phyloP scores from a whole-genome alignment of 1,284 basidiomycete genomes.

The Takashimella tepidaria region DNA sequence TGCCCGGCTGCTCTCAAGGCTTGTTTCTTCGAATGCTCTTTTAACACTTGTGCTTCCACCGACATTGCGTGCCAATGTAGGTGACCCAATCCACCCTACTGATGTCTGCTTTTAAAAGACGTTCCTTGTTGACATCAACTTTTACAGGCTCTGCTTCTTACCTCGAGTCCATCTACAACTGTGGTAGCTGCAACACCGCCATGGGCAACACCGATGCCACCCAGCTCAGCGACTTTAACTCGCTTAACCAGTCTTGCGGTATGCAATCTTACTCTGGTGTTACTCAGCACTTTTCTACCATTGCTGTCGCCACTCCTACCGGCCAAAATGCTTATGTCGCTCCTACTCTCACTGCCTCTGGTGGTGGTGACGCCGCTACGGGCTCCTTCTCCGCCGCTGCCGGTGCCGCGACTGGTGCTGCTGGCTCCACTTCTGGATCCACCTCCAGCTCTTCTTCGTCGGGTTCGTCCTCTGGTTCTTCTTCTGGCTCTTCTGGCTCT shows the following conservation, averaged over 20 bases:
- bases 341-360: slow-evolving; percentile 41
- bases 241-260: slow-evolving; percentile 36
- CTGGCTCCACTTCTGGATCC: slow-evolving; percentile 8
- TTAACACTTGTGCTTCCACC: slow-evolving; percentile 32
- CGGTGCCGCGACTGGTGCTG: background rate
- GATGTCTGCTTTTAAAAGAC: background rate
- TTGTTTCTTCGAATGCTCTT: slow-evolving; percentile 41
- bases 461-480: slow-evolving; percentile 4
- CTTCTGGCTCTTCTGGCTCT: slow-evolving; percentile 8
- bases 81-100: too few species aligned
- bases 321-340: slow-evolving; percentile 29
- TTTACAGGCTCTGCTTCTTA: slow-evolving; percentile 25
- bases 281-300: slow-evolving; percentile 27
- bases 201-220: slow-evolving; percentile 42
- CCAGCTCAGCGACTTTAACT: slow-evolving; percentile 32
- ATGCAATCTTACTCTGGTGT: slow-evolving; percentile 42
- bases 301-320: slow-evolving; percentile 23
- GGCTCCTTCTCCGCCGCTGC: slow-evolving; percentile 19
- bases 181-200: slow-evolving; percentile 45
- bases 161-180: slow-evolving; percentile 47
- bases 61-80: slow-evolving; percentile 44
- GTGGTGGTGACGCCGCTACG: slow-evolving; percentile 41
- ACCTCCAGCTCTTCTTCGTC: slow-evolving; percentile 5
- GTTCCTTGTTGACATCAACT: background rate
- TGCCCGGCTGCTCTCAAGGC: slow-evolving; percentile 23